Conservation (phyloP, 2,329 filamentous ascomycete species). For the Orbilia brochopaga region DNA sequence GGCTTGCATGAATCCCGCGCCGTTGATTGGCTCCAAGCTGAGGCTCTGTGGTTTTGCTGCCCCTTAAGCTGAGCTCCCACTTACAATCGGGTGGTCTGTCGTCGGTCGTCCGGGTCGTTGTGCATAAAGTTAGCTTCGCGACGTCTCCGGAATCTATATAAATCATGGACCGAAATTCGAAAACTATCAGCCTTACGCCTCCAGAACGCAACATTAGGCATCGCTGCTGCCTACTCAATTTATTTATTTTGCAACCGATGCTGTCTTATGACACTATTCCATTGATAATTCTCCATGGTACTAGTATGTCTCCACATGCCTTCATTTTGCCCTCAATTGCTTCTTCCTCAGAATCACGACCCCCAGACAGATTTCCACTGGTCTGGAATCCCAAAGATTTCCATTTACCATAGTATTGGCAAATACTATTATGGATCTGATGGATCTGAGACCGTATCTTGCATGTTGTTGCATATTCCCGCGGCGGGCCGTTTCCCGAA, state of each 20-base stretch:
- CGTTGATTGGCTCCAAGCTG: not conserved
- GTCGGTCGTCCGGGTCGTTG: not conserved
- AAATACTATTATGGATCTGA: not conserved
- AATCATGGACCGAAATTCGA: not conserved
- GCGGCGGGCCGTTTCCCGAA: not conserved
- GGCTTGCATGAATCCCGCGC: not conserved
- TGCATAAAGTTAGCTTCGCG: not conserved
- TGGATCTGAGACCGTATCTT: not conserved
- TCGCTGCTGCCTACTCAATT: not conserved
- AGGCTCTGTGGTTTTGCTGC: not conserved
- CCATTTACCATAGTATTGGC: too few relatives aligned
- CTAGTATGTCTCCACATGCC: not conserved
- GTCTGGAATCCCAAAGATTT: too few relatives aligned
- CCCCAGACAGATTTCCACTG: too few relatives aligned
- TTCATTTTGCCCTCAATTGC: too few relatives aligned
- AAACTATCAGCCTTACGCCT: slow-evolving; percentile 4
- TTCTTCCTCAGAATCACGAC: too few relatives aligned
- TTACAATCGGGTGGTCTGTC: not conserved
- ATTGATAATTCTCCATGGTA: not conserved
- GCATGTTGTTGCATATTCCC: not conserved
- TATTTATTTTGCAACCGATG: not conserved
- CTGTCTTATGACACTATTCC: slow-evolving; percentile 1
- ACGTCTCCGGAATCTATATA: not conserved
- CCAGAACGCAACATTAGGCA: not conserved
- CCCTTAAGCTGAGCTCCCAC: not conserved